Conservation (phyloP, 1,284 basidiomycete genomes). For the Xanthoconium separans region DNA sequence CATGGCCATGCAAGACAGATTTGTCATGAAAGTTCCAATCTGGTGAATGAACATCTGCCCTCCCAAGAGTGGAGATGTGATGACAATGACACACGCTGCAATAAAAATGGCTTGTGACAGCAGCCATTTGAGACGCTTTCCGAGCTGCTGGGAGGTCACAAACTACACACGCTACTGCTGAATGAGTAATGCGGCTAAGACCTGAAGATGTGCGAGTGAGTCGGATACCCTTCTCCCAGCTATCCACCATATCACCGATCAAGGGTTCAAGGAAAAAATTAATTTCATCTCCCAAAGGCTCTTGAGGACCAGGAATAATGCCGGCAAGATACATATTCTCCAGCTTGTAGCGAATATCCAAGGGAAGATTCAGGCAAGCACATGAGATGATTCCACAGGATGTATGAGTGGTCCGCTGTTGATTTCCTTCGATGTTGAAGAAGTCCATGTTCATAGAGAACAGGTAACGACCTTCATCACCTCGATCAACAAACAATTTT, state of each 20-base stretch:
- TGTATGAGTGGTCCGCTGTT: not conserved
- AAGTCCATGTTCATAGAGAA: not conserved
- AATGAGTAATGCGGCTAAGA: conserved; percentile 10
- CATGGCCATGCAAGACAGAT: conserved; percentile 15
- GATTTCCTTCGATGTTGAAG: not conserved
- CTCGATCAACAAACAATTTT: not conserved
- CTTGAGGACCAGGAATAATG: conserved; percentile 25
- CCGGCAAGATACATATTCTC: conserved; percentile 29
- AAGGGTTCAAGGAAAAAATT: conserved; percentile 30
- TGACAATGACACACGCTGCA: conserved; percentile 34
- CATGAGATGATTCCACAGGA: not conserved
- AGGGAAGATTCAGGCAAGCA: not conserved
- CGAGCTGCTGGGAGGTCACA: conserved; percentile 37
- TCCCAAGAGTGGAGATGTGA: conserved; percentile 8
- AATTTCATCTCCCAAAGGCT: conserved; percentile 24
- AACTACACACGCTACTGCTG: conserved; percentile 25
- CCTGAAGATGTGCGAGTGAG: conserved; percentile 21
- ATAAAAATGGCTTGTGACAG: conserved; percentile 21
- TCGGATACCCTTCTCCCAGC: conserved; percentile 28
- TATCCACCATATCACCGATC: conserved; percentile 25
- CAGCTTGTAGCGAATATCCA: conserved; percentile 19
- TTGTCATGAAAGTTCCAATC: conserved; percentile 23
- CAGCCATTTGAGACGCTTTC: conserved; percentile 20
- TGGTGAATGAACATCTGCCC: not conserved
- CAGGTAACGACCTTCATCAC: not conserved